A percentile compares a stretch with the other conserved stretches of the same genome.
These are phyloP conservation scores for Wickerhamomyces silvicola DNA, from an alignment of 805 yeast species.

Conservation along the genomic window DNA sequence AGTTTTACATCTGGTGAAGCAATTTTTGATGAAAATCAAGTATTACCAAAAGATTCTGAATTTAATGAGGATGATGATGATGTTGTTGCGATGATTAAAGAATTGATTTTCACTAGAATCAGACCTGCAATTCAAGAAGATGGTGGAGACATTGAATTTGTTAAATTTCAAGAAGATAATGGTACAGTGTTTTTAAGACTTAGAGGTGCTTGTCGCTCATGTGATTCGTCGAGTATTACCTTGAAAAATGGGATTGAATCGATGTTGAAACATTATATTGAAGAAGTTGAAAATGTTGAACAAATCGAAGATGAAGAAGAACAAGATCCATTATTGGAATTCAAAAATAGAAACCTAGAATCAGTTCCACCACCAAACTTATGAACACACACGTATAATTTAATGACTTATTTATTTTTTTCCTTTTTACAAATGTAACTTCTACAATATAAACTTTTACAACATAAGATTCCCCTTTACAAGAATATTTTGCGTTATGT, in stretches of 20 bases:
- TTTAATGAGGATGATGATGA: constrained; percentile 61
- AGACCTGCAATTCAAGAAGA: constrained; percentile 73
- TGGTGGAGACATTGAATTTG: constrained; percentile 70
- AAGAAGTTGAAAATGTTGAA: constrained; percentile 55
- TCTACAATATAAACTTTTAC: too few species aligned
- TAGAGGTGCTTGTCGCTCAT: constrained; percentile 69
- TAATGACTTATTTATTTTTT: background rate
- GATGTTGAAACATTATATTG: constrained; percentile 65
- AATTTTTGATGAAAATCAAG: constrained; percentile 33
- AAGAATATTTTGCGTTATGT: too few species aligned
- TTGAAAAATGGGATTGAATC: constrained; percentile 64
- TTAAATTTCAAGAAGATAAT: constrained; percentile 48
- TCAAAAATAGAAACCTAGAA: constrained; percentile 11
- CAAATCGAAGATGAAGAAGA: constrained; percentile 39
- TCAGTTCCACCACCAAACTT: constrained; percentile 17
- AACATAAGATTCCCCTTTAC: too few species aligned
- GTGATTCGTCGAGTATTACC: constrained; percentile 61
- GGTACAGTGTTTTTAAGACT: constrained; percentile 56
- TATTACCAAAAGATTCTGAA: constrained; percentile 30
- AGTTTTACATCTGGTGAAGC: constrained; percentile 38
- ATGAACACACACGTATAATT: too few species aligned
- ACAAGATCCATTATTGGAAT: constrained; percentile 8
- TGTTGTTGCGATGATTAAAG: constrained; percentile 59
- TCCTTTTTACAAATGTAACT: background rate
- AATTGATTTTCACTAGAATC: constrained; percentile 60